phyloP scores from a whole-genome alignment of 306 rosid species.

The Castanopsis chinensis region DNA sequence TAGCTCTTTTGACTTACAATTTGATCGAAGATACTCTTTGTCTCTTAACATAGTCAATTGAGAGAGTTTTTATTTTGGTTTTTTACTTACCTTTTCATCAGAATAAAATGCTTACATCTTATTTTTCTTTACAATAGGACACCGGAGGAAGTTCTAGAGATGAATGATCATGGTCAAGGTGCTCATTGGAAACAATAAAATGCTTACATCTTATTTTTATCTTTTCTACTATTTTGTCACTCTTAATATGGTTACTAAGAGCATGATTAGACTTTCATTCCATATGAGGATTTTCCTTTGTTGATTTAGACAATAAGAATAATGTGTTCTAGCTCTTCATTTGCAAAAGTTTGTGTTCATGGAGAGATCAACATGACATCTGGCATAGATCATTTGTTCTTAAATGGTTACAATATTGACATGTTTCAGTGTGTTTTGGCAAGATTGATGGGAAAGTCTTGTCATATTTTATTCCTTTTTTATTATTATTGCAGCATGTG shows the following conservation, averaged over 20 bases:
- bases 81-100: background rate
- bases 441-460: background rate
- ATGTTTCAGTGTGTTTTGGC: background rate
- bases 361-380: no score
- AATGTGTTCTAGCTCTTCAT: background rate
- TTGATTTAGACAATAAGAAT: background rate
- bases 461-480: background rate
- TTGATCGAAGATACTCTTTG: conserved; percentile 5
- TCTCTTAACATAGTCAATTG: background rate
- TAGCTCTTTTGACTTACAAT: conserved; percentile 9
- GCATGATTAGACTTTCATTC: no score
- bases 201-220: no score
- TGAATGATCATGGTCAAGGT: no score
- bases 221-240: no score
- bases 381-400: background rate
- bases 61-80: background rate
- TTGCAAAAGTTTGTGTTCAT: background rate
- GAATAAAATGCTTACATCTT: background rate
- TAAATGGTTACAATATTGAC: background rate
- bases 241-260: no score
- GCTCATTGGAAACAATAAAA: no score
- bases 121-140: conserved; percentile 52
- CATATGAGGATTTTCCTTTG: background rate
- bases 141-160: conserved; percentile 81
- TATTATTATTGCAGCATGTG: background rate